Conservation (phyloP, 192 early-diverging fungal genomes). For the Blastocladiella britannica region DNA sequence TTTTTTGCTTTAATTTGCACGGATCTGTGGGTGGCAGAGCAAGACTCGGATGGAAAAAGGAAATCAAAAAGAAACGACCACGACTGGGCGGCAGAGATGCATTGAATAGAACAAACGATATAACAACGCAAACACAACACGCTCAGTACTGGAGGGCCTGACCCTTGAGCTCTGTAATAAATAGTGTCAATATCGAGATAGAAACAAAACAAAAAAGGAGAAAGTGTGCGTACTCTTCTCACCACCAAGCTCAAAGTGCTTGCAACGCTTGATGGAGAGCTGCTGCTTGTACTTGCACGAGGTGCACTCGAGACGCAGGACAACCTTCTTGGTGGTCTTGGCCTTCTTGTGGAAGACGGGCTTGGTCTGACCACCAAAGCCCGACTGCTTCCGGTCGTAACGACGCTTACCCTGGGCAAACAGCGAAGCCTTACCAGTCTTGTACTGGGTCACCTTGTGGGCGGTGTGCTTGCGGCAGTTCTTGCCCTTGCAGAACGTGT, state of each 20-base stretch:
- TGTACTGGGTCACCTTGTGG: conserved; percentile 99
- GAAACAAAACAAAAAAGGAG: conserved; percentile 3
- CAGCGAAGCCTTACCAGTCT: conserved; percentile 38
- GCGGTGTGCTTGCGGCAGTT: conserved; percentile 97
- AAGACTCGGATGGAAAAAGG: not conserved
- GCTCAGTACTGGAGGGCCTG: not conserved
- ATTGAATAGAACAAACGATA: not conserved
- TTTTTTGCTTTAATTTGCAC: too few relatives aligned
- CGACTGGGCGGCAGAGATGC: not conserved
- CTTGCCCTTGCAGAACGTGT: conserved; percentile 98
- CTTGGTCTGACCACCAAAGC: conserved; percentile 99
- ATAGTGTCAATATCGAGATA: not conserved
- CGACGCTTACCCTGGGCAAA: conserved; percentile 44
- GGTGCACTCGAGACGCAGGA: conserved; percentile 94
- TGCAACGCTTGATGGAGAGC: conserved; percentile 94
- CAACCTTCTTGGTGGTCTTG: conserved; percentile 99
- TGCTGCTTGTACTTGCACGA: conserved; percentile 99
- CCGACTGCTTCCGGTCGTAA: conserved; percentile 97
- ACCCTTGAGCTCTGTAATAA: not conserved
- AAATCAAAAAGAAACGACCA: conserved; percentile 1
- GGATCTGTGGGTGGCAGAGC: too few relatives aligned
- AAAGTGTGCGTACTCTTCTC: conserved; percentile 79
- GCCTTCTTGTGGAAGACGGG: conserved; percentile 99
- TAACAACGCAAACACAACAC: too few relatives aligned
- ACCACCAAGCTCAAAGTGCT: conserved; percentile 99